Percentiles rank a stretch among this genome's conserved stretches.
Conservation (phyloP, 371 early-diverging fungal genomes). For the Fennellomyces sp. region DNA sequence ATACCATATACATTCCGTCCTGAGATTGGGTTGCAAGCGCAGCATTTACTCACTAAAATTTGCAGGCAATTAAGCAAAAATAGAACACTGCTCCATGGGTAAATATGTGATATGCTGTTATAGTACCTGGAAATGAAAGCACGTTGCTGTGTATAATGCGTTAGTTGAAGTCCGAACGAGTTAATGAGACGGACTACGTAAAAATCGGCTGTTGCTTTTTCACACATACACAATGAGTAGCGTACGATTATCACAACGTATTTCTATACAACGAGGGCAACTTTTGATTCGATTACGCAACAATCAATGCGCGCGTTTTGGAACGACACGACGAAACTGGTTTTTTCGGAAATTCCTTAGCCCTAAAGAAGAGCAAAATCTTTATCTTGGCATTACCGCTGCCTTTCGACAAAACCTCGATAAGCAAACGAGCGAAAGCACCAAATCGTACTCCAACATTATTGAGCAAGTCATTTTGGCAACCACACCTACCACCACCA, state of each 20-base stretch:
- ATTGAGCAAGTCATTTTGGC: slow-evolving; percentile 43
- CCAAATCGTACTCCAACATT: slow-evolving; percentile 39
- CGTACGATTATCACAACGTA: background rate
- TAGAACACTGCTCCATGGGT: too few species aligned
- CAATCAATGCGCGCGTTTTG: slow-evolving; percentile 9
- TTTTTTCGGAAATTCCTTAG: slow-evolving; percentile 37
- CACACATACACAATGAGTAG: background rate
- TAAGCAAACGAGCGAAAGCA: slow-evolving; percentile 28
- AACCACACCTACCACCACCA: slow-evolving; percentile 3
- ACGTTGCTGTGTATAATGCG: too few species aligned
- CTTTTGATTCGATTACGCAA: background rate
- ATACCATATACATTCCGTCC: too few species aligned
- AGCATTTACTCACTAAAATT: too few species aligned
- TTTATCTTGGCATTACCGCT: slow-evolving; percentile 41
- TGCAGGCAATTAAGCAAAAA: too few species aligned
- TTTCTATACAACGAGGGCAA: slow-evolving; percentile 6
- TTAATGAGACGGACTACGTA: too few species aligned
- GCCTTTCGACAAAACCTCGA: slow-evolving; percentile 43
- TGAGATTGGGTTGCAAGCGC: too few species aligned
- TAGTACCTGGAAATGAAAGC: too few species aligned
- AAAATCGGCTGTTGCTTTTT: too few species aligned
- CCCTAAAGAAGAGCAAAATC: slow-evolving; percentile 44
- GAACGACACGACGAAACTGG: slow-evolving; percentile 18
- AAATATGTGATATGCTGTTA: too few species aligned
- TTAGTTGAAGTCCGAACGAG: too few species aligned